These are phyloP conservation scores for Galerina marginata DNA, from an alignment of 768 basidiomycete species.

Conservation along the genomic window DNA sequence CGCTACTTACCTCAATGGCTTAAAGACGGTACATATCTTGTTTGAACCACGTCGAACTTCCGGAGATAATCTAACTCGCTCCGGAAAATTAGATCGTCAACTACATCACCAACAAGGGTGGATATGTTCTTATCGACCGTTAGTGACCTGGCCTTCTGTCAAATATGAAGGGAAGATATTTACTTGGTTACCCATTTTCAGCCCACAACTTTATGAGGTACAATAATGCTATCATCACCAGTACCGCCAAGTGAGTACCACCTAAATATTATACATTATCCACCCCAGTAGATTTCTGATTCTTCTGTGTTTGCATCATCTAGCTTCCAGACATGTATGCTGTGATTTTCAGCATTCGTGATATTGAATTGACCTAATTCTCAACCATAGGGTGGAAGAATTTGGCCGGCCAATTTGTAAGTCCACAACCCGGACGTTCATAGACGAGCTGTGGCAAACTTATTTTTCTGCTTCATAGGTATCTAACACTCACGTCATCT, in stretches of 20 bases:
- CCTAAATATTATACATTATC: neutral
- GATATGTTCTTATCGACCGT: slow-evolving; percentile 62
- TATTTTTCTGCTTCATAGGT: slow-evolving; percentile 30
- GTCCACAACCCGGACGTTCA: slow-evolving; percentile 19
- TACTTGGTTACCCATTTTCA: slow-evolving; percentile 16
- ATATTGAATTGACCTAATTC: neutral
- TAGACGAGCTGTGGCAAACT: neutral
- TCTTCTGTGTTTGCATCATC: neutral
- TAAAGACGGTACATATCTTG: slow-evolving; percentile 46
- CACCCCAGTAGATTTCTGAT: neutral
- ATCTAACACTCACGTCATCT: slow-evolving; percentile 59
- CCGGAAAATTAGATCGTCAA: slow-evolving; percentile 47
- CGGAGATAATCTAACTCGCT: neutral
- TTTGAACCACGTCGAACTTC: neutral
- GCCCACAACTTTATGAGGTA: slow-evolving; percentile 70
- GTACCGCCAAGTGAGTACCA: slow-evolving; percentile 47
- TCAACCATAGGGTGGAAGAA: slow-evolving; percentile 56
- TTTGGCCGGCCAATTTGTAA: slow-evolving; percentile 58
- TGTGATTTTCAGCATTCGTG: slow-evolving; percentile 10
- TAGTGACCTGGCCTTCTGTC: slow-evolving; percentile 21
- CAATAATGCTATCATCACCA: slow-evolving; percentile 55
- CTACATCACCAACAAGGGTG: slow-evolving; percentile 67
- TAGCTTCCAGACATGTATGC: slow-evolving; percentile 55
- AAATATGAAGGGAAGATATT: neutral
- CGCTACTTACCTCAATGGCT: slow-evolving; percentile 53